Percentiles rank a stretch among this genome's conserved stretches.
Evolutionary conservation across 768 basidiomycete species (phyloP).

Genomic region (Naganishia vaughanmartiniae): DNA sequence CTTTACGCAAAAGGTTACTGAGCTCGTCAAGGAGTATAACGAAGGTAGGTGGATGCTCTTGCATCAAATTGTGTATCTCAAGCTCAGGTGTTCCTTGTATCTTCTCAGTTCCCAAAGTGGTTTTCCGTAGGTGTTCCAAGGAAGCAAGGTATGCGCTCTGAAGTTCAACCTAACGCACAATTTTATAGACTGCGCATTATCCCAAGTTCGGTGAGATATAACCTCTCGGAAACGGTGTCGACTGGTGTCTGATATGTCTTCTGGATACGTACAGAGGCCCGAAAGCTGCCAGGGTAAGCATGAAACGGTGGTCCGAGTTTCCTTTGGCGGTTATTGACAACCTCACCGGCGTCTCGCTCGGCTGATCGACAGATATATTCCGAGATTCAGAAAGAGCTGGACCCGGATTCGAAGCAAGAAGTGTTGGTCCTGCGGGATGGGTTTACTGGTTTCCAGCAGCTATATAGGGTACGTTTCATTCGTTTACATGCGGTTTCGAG

Average conservation of each 20-base stretch:
- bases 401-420: conserved; percentile 39
- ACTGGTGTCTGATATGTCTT: conserved; percentile 12
- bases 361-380: conserved; percentile 48
- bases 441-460: conserved; percentile 48
- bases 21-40: conserved; percentile 43
- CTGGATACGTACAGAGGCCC: conserved; percentile 40
- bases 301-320: too few relatives aligned
- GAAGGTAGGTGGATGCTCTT: conserved; percentile 34
- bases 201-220: conserved; percentile 37
- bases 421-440: conserved; percentile 49
- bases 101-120: conserved; percentile 31
- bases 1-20: conserved; percentile 44
- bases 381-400: conserved; percentile 38
- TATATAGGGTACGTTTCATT: conserved; percentile 40
- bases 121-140: conserved; percentile 44
- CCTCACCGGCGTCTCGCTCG: too few relatives aligned
- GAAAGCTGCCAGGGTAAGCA: conserved; percentile 48
- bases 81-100: background rate
- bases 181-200: conserved; percentile 48
- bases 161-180: background rate
- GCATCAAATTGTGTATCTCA: background rate
- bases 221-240: background rate
- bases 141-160: background rate
- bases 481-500: background rate
- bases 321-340: background rate